A percentile compares a stretch with the other conserved stretches of the same genome.
Evolutionary conservation across 306 rosid genomes (phyloP).

Genomic region (Fragaria nilgerrensis): DNA sequence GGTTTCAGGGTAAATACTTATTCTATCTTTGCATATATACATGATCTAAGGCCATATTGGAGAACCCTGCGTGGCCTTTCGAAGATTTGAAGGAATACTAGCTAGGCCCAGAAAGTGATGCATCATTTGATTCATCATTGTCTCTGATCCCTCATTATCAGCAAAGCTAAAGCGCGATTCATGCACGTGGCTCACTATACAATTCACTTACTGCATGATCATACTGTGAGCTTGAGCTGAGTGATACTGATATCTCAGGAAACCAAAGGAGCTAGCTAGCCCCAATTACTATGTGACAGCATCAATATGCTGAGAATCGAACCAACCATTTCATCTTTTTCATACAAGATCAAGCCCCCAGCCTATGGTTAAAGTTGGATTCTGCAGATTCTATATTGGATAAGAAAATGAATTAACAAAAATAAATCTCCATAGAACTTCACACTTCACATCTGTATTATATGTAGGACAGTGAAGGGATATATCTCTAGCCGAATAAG

Average conservation of each 20-base stretch:
- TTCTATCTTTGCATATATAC: neutral
- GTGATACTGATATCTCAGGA: neutral
- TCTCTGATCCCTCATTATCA: neutral
- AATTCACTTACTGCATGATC: neutral
- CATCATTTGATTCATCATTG: conserved; percentile 10
- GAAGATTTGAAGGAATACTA: conserved; percentile 20
- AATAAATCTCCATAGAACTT: too few species aligned
- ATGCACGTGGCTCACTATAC: neutral
- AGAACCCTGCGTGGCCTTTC: conserved; percentile 2
- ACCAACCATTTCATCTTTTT: conserved; percentile 12
- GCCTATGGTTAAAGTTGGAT: neutral
- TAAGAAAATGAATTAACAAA: neutral
- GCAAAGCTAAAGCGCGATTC: neutral
- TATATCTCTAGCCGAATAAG: conserved; percentile 16
- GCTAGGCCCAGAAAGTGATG: conserved; percentile 6
- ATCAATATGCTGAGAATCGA: conserved; percentile 19
- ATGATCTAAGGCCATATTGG: neutral
- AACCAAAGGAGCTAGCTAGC: neutral
- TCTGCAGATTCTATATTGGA: conserved; percentile 8
- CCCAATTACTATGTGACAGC: neutral
- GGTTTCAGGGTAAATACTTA: neutral
- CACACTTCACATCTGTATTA: neutral
- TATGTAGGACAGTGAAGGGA: conserved; percentile 10
- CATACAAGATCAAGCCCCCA: neutral
- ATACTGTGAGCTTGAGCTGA: neutral